Base-by-base conservation (phyloP, 306 rosid species). In the Medicago arabica region DNA sequence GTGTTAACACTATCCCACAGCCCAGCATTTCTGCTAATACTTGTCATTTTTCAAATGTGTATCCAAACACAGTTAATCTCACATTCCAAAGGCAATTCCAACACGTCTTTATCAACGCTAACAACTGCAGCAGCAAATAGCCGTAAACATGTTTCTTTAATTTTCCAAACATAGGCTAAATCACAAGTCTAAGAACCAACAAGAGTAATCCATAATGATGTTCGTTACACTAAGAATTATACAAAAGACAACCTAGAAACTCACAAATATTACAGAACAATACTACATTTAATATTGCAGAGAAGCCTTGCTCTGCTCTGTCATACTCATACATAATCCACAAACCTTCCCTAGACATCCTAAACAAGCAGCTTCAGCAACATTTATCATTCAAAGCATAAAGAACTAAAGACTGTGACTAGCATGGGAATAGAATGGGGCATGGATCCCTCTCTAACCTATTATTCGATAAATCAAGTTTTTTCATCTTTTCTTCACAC, bases 401-500 rank as follows among this genome's bases (percentile, higher is more conserved):
- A 12, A 12, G 38, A 58, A 58, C 16, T 23, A 58, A 23, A 11
- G n/a, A 58, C 23, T 23, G 16, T 16, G 14, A 17, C 14, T 60
- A 60, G 87, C 93, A 88, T 9, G 98, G 98, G 81, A 95, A 95
- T 80, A 95, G 96, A 71, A 85, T 72, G 16, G 97, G 97, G 38
- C 88, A 85, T 0, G 91, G 93, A 75, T 95, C 97, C 85, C 98
- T 89, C 84, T 87, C 82, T 83, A 95, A 79, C 89, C 82, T 87
- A 25, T 89, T 76, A 53, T 82, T 85, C 9, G 83, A 78, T 25
- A 90, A 36, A 66, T 90, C 96, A 23, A 95, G 86, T 69, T 88
- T 95, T 72, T 90, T 95, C 88, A 89, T 81, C 89, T 95, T 95
- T 76, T 92, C 97, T 83, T 95, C 97, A 53, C 98, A 92, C 98